A percentile compares a stretch with the other conserved stretches of the same genome.
Conservation (phyloP, 768 basidiomycete genomes). For the Coprinopsis strossmayeri region DNA sequence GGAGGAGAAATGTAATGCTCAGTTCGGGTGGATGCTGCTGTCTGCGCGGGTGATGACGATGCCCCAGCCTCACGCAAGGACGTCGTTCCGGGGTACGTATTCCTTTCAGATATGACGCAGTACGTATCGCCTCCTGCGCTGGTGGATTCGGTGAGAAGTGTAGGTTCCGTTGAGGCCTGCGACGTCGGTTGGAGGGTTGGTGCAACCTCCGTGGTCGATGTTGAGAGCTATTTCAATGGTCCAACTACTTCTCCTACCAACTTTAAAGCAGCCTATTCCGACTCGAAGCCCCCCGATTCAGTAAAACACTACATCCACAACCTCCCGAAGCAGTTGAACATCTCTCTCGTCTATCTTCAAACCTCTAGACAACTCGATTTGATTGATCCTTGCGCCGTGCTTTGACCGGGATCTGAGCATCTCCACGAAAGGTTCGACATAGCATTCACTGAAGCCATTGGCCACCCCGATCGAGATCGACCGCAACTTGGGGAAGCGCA, state of each 20-base stretch:
- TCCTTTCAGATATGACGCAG: slow-evolving; percentile 8
- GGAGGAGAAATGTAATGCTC: slow-evolving; percentile 7
- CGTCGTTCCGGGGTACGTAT: neutral
- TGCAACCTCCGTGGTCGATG: neutral
- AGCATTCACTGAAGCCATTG: too few relatives aligned
- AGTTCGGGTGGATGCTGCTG: neutral
- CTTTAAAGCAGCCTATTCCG: too few relatives aligned
- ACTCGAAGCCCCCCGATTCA: neutral
- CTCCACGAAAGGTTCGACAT: too few relatives aligned
- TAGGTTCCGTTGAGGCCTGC: neutral
- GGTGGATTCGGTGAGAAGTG: slow-evolving; percentile 2
- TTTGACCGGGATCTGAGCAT: too few relatives aligned
- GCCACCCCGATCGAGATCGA: too few relatives aligned
- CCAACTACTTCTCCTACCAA: neutral
- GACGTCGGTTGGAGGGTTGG: neutral
- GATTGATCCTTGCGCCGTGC: too few relatives aligned
- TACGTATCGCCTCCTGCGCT: neutral
- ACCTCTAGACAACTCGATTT: too few relatives aligned
- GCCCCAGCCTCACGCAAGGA: slow-evolving; percentile 7
- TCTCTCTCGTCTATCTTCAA: too few relatives aligned
- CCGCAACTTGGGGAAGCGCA: too few relatives aligned
- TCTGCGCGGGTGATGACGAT: slow-evolving; percentile 5
- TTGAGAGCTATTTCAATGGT: neutral
- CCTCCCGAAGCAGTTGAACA: too few relatives aligned
- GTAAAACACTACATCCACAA: too few relatives aligned